A percentile compares a stretch with the other conserved stretches of the same genome.
Evolutionary conservation across 495 filamentous ascomycete genomes (phyloP).

Genomic region (Terfezia claveryi): DNA sequence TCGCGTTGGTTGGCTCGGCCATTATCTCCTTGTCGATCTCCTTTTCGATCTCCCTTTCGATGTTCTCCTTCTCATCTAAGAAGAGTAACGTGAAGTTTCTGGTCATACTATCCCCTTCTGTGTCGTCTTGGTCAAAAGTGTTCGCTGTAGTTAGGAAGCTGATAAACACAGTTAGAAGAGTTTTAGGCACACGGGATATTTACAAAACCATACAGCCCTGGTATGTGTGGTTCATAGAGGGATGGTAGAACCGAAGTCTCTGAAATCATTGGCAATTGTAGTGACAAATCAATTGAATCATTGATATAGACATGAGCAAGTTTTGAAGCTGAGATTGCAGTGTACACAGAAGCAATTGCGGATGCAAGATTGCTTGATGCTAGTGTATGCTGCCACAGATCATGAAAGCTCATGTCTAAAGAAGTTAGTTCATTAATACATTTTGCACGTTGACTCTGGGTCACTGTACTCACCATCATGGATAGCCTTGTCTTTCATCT

Average conservation of each 20-base stretch:
- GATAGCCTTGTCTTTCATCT: slow-evolving; percentile 53
- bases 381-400: slow-evolving; percentile 47
- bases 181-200: background rate
- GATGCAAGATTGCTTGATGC: slow-evolving; percentile 55
- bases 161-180: background rate
- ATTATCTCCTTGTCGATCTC: slow-evolving; percentile 28
- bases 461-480: slow-evolving; percentile 39
- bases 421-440: background rate
- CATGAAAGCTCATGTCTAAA: slow-evolving; percentile 6
- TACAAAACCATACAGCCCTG: slow-evolving; percentile 40
- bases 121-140: slow-evolving; percentile 38
- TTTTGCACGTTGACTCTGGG: background rate
- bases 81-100: slow-evolving; percentile 74
- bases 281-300: slow-evolving; percentile 40
- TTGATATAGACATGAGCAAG: slow-evolving; percentile 52
- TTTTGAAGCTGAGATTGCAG: slow-evolving; percentile 55
- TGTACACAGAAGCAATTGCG: slow-evolving; percentile 60
- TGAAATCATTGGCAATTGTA: slow-evolving; percentile 67
- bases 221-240: slow-evolving; percentile 39
- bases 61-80: slow-evolving; percentile 59
- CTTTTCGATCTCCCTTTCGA: slow-evolving; percentile 38
- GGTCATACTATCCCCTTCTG: slow-evolving; percentile 34
- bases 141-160: slow-evolving; percentile 48
- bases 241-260: slow-evolving; percentile 52
- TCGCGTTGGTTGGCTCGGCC: slow-evolving; percentile 45